phyloP scores from a whole-genome alignment of 805 yeast species.

The Kockiozyma suomiensis region DNA sequence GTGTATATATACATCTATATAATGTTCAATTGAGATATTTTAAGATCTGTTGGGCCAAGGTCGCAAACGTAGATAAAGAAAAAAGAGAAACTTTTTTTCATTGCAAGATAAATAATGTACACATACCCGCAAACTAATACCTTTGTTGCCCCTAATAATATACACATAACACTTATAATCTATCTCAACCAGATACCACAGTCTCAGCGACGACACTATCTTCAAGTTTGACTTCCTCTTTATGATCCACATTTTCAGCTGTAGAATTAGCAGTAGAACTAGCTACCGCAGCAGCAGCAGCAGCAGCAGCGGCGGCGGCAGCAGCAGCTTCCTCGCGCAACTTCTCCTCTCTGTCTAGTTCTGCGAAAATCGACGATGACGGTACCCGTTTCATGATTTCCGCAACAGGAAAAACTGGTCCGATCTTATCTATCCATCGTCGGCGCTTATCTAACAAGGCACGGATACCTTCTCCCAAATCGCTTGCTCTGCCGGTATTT shows the following conservation, averaged over 20 bases:
- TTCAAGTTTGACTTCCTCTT: not conserved
- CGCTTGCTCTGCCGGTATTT: conserved; percentile 23
- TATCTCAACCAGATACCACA: not conserved
- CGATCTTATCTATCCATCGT: conserved; percentile 88
- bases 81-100: not conserved
- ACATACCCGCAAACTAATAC: not conserved
- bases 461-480: conserved; percentile 66
- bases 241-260: not conserved
- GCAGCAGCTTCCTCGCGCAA: conserved; percentile 4
- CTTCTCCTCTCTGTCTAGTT: conserved; percentile 20
- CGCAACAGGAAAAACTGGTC: conserved; percentile 72
- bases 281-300: not conserved
- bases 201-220: not conserved
- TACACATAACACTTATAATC: not conserved
- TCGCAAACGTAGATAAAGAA: too few relatives aligned
- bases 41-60: too few relatives aligned
- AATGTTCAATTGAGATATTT: too few relatives aligned
- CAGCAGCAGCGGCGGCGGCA: conserved; percentile 6
- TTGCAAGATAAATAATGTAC: not conserved
- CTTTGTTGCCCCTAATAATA: too few relatives aligned
- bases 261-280: not conserved
- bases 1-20: too few relatives aligned
- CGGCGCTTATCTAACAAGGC: conserved; percentile 80
- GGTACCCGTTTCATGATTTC: conserved; percentile 81
- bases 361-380: conserved; percentile 57